Base-by-base conservation (phyloP, 2,329 filamentous ascomycete genomes). In the Fusarium sp. region DNA sequence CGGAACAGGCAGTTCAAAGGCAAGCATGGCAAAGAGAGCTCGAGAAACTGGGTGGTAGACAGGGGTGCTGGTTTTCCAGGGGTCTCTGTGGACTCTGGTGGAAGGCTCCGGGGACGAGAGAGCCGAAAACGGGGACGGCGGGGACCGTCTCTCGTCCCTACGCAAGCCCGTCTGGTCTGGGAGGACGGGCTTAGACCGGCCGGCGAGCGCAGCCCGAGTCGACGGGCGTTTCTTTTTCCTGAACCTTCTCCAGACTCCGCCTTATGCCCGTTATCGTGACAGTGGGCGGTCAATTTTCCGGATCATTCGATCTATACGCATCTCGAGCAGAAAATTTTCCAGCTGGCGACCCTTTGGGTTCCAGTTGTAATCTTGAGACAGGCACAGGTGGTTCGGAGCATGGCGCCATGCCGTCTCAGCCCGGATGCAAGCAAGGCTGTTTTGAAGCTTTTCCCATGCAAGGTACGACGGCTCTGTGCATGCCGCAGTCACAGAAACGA, bases 41-140 rank as follows among this genome's bases (percentile, higher is more conserved):
- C 31, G 18, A 36, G 31, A 60, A 38, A 42, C 63, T 60, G 66
- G 62, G 74, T 78, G 77, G 47, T 54, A 79, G 77, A 79, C 74
- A 77, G 66, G 77, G 77, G 63, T 61, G 16, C 22, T 59, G 6
- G 56, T 56, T 42, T 65, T 66, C 42, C 77, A 69, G 74, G 77
- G 77, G 75, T 68, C 59, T 66, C 47, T 62, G 71, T 79, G 73
- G 74, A 40, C 71, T 68, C 52, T 47, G 57, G 68, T 69, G 57
- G 63, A 72, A 40, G 45, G 66, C 57, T 75, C 64, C 59, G 64
- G 72, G 70, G 65, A 76, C 68, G 18, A 75, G 69, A 52, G 70
- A 66, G 66, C 63, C 62, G 62, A 66, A 63, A 65, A 71, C 63
- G 68, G 66, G 57, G 50, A 59, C 59, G 63, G 63, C 59, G 60